phyloP scores from a whole-genome alignment of 2,329 filamentous ascomycete genomes.

The Xylaria sp. region DNA sequence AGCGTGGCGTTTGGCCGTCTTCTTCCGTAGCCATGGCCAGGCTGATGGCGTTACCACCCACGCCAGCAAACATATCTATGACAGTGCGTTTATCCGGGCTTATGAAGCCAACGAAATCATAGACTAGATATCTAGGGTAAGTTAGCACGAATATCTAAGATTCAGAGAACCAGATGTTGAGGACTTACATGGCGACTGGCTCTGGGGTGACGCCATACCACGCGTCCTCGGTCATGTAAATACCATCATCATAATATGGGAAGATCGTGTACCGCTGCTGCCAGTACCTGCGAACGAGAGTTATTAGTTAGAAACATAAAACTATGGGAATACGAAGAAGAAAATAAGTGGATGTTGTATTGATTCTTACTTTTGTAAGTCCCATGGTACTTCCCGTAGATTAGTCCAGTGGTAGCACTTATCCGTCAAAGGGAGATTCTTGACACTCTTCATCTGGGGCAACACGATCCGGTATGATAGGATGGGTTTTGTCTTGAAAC shows the following conservation, averaged over 20 bases:
- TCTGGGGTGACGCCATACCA: conserved; percentile 99
- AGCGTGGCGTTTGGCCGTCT: conserved; percentile 68
- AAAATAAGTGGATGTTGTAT: conserved; percentile 5
- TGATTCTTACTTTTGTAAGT: conserved; percentile 81
- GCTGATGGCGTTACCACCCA: conserved; percentile 94
- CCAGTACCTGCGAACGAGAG: conserved; percentile 78
- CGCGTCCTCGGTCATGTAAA: conserved; percentile 90
- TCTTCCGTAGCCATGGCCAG: conserved; percentile 70
- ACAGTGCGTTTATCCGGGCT: conserved; percentile 63
- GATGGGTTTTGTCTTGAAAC: background rate
- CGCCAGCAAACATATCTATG: conserved; percentile 90
- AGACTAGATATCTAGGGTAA: conserved; percentile 73
- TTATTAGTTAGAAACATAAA: conserved; percentile 1
- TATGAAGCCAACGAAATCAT: conserved; percentile 71
- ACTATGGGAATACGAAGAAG: background rate
- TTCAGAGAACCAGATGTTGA: background rate
- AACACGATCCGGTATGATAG: background rate
- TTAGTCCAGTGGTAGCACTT: conserved; percentile 80
- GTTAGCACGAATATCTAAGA: conserved; percentile 38
- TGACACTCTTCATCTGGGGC: conserved; percentile 55
- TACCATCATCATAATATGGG: conserved; percentile 84
- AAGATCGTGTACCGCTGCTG: conserved; percentile 89
- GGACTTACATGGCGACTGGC: conserved; percentile 79
- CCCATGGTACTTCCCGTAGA: conserved; percentile 77
- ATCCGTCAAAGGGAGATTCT: conserved; percentile 65